These are phyloP conservation scores for Ogataea thermomethanolica DNA, from an alignment of 805 yeast genomes.

Conservation along the genomic window DNA sequence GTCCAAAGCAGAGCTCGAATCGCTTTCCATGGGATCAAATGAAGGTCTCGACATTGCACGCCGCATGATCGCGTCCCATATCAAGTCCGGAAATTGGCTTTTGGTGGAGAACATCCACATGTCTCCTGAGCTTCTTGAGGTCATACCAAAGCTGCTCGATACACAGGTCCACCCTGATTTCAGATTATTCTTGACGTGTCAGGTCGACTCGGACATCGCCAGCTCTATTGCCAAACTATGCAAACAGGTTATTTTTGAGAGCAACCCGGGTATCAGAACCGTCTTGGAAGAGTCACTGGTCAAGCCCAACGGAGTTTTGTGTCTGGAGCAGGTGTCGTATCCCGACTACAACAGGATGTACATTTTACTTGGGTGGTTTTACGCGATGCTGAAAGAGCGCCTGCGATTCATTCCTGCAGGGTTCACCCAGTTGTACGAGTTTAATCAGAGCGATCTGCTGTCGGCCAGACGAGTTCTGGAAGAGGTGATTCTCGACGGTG, in stretches of 20 bases:
- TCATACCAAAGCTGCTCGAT: slow-evolving; percentile 46
- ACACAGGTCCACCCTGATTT: slow-evolving; percentile 35
- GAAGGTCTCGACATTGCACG: slow-evolving; percentile 62
- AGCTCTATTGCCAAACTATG: slow-evolving; percentile 52
- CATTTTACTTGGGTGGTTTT: slow-evolving; percentile 67
- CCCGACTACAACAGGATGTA: slow-evolving; percentile 45
- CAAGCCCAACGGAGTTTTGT: slow-evolving; percentile 26
- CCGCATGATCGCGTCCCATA: slow-evolving; percentile 44
- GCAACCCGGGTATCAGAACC: slow-evolving; percentile 54
- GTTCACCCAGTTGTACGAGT: slow-evolving; percentile 58
- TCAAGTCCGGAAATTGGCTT: slow-evolving; percentile 61
- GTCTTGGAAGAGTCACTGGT: slow-evolving; percentile 32
- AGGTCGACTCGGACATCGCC: slow-evolving; percentile 46
- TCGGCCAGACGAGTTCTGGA: slow-evolving; percentile 45
- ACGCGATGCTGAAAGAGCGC: slow-evolving; percentile 58
- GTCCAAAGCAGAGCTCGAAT: slow-evolving; percentile 28
- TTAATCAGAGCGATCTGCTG: slow-evolving; percentile 68
- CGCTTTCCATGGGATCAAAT: slow-evolving; percentile 69
- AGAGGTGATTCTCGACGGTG: slow-evolving; percentile 34
- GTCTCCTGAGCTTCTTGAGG: slow-evolving; percentile 59
- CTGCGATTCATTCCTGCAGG: slow-evolving; percentile 60
- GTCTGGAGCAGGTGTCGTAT: slow-evolving; percentile 27
- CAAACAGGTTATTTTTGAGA: slow-evolving; percentile 58
- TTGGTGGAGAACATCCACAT: slow-evolving; percentile 79
- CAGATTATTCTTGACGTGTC: slow-evolving; percentile 65